These are phyloP conservation scores for Auriscalpium vulgare DNA, from an alignment of 768 basidiomycete species.

Conservation along the genomic window DNA sequence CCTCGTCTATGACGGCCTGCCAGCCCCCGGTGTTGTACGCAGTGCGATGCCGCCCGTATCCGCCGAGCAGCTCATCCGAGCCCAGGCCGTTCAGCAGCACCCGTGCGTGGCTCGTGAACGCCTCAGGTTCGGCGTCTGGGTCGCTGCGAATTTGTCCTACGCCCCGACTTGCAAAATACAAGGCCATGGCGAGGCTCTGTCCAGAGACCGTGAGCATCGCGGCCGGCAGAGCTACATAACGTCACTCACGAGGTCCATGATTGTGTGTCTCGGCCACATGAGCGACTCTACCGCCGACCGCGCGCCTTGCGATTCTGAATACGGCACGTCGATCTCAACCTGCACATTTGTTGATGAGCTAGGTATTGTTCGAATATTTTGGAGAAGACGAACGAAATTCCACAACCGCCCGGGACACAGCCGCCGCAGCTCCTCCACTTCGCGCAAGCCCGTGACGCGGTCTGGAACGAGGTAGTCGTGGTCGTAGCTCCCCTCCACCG, in stretches of 20 bases:
- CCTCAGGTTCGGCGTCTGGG: slow-evolving; percentile 27
- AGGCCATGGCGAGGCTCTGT: slow-evolving; percentile 84
- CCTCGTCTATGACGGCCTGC: slow-evolving; percentile 76
- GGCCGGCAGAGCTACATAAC: background rate
- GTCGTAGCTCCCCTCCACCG: slow-evolving; percentile 3
- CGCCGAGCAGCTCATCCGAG: slow-evolving; percentile 91
- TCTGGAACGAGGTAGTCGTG: slow-evolving; percentile 78
- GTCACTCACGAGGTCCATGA: slow-evolving; percentile 80
- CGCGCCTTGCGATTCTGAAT: slow-evolving; percentile 61
- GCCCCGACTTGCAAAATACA: slow-evolving; percentile 90
- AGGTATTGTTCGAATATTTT: background rate
- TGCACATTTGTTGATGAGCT: slow-evolving; percentile 21
- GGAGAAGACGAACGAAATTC: slow-evolving; percentile 65
- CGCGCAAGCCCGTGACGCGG: slow-evolving; percentile 69
- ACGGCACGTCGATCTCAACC: slow-evolving; percentile 85
- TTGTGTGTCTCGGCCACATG: slow-evolving; percentile 74
- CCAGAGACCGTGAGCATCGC: background rate
- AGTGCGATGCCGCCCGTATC: slow-evolving; percentile 83
- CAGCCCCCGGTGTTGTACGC: slow-evolving; percentile 65
- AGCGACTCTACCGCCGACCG: slow-evolving; percentile 50
- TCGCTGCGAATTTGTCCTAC: slow-evolving; percentile 45
- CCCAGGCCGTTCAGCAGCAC: slow-evolving; percentile 89
- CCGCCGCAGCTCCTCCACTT: slow-evolving; percentile 65
- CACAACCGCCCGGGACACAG: slow-evolving; percentile 76
- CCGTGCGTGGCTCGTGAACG: slow-evolving; percentile 67